phyloP scores from a whole-genome alignment of 2,329 filamentous ascomycete species.

The Atkinsonella texensis region DNA sequence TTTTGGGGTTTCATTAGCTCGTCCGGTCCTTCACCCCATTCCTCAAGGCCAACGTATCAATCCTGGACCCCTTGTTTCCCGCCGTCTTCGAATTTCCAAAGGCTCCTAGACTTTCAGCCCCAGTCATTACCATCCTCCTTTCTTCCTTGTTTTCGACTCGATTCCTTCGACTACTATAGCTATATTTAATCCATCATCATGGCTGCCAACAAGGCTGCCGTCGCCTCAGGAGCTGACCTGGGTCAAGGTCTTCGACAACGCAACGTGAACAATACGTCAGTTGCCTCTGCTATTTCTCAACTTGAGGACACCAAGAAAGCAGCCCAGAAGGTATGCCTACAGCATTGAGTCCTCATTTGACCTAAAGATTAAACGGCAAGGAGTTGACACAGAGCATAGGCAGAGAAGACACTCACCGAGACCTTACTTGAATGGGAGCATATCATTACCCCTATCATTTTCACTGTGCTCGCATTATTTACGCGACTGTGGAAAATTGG shows the following conservation, averaged over 20 bases:
- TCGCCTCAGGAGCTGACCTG: slow-evolving; percentile 49
- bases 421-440: slow-evolving; percentile 53
- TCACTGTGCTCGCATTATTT: slow-evolving; percentile 50
- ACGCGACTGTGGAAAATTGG: slow-evolving; percentile 61
- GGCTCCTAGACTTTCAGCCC: not conserved
- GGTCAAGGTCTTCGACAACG: slow-evolving; percentile 46
- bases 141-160: slow-evolving; percentile 1
- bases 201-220: slow-evolving; percentile 41
- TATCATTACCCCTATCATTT: slow-evolving; percentile 48
- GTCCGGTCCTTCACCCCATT: slow-evolving; percentile 21
- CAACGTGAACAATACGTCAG: slow-evolving; percentile 26
- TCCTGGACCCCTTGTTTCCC: not conserved
- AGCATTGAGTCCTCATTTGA: not conserved
- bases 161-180: not conserved
- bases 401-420: slow-evolving; percentile 44
- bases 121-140: slow-evolving; percentile 3
- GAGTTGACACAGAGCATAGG: slow-evolving; percentile 10
- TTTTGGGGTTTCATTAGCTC: slow-evolving; percentile 22
- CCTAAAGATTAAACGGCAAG: not conserved
- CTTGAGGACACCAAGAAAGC: slow-evolving; percentile 48
- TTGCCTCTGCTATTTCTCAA: slow-evolving; percentile 27
- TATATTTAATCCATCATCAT: slow-evolving; percentile 22
- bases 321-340: slow-evolving; percentile 36
- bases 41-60: slow-evolving; percentile 2
- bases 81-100: not conserved